Evolutionary conservation across 2,329 filamentous ascomycete species (phyloP).

Genomic region (Aspergillus felis): DNA sequence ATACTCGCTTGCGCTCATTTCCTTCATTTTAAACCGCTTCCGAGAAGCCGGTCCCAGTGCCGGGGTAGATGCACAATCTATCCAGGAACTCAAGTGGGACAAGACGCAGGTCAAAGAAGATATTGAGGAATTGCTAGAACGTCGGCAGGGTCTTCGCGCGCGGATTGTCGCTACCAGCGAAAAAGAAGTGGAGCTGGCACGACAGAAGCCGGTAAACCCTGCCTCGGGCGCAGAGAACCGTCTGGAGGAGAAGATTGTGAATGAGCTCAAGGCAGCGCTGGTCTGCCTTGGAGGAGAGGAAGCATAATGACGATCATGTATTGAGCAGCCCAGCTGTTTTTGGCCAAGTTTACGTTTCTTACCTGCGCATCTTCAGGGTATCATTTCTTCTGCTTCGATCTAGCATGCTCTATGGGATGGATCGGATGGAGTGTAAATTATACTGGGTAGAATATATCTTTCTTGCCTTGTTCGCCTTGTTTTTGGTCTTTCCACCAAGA

Average conservation of each 20-base stretch:
- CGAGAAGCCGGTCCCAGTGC: constrained; percentile 60
- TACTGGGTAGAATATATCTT: neutral
- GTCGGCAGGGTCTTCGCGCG: constrained; percentile 65
- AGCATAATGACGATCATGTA: constrained; percentile 21
- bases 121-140: constrained; percentile 74
- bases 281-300: constrained; percentile 40
- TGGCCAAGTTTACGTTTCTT: constrained; percentile 12
- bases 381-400: neutral
- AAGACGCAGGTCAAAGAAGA: constrained; percentile 69
- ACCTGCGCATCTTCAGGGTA: neutral
- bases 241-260: constrained; percentile 72
- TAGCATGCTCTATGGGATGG: neutral
- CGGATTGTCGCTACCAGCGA: constrained; percentile 69
- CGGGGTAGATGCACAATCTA: constrained; percentile 56
- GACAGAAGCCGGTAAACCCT: constrained; percentile 38
- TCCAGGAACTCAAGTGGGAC: constrained; percentile 74
- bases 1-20: constrained; percentile 73
- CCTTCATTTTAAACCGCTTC: constrained; percentile 65
- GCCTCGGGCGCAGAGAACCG: constrained; percentile 55
- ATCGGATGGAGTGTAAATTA: neutral
- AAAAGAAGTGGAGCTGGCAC: constrained; percentile 63
- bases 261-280: constrained; percentile 58
- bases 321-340: constrained; percentile 4
- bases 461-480: neutral
- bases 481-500: neutral